Evolutionary conservation across 768 basidiomycete genomes (phyloP), one percentile per base, ranked within the genome.

Genomic region (Kondoa subrosea): DNA sequence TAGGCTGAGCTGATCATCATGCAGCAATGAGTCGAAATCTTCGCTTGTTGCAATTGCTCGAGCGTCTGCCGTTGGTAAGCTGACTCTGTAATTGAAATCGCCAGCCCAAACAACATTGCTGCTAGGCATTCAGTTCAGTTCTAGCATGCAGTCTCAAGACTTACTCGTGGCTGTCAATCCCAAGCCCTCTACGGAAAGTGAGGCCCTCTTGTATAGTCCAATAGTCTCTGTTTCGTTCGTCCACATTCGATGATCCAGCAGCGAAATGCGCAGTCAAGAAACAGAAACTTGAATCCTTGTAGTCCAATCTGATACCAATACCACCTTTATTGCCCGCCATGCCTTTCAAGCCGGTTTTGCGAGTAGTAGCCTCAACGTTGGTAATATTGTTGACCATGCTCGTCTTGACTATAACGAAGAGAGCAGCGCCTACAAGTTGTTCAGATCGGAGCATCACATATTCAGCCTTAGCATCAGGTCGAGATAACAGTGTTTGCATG

Each of bases 241-340:
- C 86, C 2, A 90, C 80, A 73, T 93, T 93, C 3, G 82, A 75
- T 74, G 95, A 91, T 4, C 95, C 95, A n/a, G 95, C 92, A 17
- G 95, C 92, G 56, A 97, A 82, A 77, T 97, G 95, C 2, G 89
- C 90, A 8, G 93, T 96, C 70, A 99, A 76, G 78, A 97, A 92
- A 78, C 95, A 99, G 73, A 96, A 87, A 67, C 83, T 87, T 8
- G 92, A 88, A 74, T 92, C 91, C 71, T 88, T 82, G 73, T 89
- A 89, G 31, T 97, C 88, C 64, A 99, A 80, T 15, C 95, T 86
- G 71, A 99, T 89, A 3, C 87, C 91, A 15, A 93, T 88, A 1
- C 91, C 95, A 25, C 95, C 95, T 79, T 99, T 93, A 79, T 93
- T 93, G 31, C 91, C 95, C 0, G 91, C 91, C 84, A 97, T 91